Percentiles rank a stretch among this genome's conserved stretches.
phyloP scores from a whole-genome alignment of 768 basidiomycete species.

The Flagelloscypha sp. region DNA sequence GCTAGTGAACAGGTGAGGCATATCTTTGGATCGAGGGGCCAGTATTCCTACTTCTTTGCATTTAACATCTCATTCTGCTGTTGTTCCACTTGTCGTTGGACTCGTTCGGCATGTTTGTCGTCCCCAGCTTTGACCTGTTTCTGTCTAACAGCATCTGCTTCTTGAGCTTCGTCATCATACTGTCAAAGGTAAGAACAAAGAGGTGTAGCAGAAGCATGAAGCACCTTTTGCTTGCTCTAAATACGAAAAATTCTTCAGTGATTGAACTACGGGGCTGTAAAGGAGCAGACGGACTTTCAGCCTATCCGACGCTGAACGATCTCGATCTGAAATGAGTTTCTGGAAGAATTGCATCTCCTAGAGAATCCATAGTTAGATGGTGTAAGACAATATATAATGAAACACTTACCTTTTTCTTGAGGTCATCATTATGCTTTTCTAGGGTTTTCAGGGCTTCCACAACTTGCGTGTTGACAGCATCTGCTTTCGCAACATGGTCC shows the following conservation, averaged over 20 bases:
- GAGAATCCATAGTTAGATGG: slow-evolving; percentile 3
- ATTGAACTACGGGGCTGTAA: slow-evolving; percentile 26
- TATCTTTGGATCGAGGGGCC: slow-evolving; percentile 1
- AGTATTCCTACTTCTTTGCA: slow-evolving; percentile 59
- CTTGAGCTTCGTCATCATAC: slow-evolving; percentile 76
- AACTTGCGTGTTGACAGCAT: slow-evolving; percentile 49
- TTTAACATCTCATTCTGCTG: slow-evolving; percentile 72
- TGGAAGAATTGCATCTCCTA: slow-evolving; percentile 67
- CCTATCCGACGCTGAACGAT: slow-evolving; percentile 59
- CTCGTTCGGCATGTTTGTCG: slow-evolving; percentile 69
- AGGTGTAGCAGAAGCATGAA: slow-evolving; percentile 4
- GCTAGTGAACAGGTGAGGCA: slow-evolving; percentile 26
- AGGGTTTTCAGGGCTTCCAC: slow-evolving; percentile 54
- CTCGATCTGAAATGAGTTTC: slow-evolving; percentile 62
- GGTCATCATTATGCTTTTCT: slow-evolving; percentile 55
- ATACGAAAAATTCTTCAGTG: slow-evolving; percentile 1
- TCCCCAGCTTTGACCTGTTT: slow-evolving; percentile 67
- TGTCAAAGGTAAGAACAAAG: slow-evolving; percentile 24
- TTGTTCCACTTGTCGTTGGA: slow-evolving; percentile 66
- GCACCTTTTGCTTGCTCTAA: slow-evolving; percentile 25
- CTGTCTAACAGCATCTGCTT: slow-evolving; percentile 66
- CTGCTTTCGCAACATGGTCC: slow-evolving; percentile 62
- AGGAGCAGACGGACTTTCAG: slow-evolving; percentile 43
- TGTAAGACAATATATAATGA: slow-evolving; percentile 2
- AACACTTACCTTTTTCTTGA: slow-evolving; percentile 54